These are phyloP conservation scores for Geotrichum klebahnii DNA, from an alignment of 1,139 yeast genomes.

Conservation along the genomic window DNA sequence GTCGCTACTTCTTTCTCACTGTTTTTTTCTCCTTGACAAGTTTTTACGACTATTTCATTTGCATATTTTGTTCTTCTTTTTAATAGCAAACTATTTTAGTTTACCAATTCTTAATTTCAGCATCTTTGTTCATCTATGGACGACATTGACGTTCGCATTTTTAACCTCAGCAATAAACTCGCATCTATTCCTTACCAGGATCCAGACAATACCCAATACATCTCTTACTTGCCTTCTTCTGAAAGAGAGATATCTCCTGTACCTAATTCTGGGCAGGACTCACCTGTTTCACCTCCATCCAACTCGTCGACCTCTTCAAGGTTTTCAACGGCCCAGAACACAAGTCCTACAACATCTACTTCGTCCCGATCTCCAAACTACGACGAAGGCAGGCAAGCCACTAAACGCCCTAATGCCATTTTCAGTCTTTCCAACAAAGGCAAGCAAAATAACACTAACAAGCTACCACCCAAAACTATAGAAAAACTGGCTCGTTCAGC, in stretches of 20 bases:
- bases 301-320: constrained; percentile 4
- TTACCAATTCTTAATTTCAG: not conserved
- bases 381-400: constrained; percentile 1
- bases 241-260: constrained; percentile 20
- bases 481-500: not conserved
- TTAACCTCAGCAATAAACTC: constrained; percentile 19
- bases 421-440: constrained; percentile 8
- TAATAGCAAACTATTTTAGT: not conserved
- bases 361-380: constrained; percentile 5
- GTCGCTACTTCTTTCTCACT: too few species aligned
- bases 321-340: not conserved
- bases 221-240: constrained; percentile 20
- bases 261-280: constrained; percentile 15
- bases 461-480: constrained; percentile 4
- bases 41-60: not conserved
- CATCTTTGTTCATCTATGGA: constrained; percentile 18
- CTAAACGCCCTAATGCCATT: constrained; percentile 13
- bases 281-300: constrained; percentile 12
- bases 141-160: constrained; percentile 22
- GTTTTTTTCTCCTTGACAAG: too few species aligned
- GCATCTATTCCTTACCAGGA: constrained; percentile 20
- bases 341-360: constrained; percentile 5
- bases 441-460: not conserved
- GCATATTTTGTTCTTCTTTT: not conserved
- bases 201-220: constrained; percentile 21